Evolutionary conservation across 2,329 filamentous ascomycete species (phyloP), one percentile per base, ranked within the genome.

Genomic region (Ambrosiella xylebori): DNA sequence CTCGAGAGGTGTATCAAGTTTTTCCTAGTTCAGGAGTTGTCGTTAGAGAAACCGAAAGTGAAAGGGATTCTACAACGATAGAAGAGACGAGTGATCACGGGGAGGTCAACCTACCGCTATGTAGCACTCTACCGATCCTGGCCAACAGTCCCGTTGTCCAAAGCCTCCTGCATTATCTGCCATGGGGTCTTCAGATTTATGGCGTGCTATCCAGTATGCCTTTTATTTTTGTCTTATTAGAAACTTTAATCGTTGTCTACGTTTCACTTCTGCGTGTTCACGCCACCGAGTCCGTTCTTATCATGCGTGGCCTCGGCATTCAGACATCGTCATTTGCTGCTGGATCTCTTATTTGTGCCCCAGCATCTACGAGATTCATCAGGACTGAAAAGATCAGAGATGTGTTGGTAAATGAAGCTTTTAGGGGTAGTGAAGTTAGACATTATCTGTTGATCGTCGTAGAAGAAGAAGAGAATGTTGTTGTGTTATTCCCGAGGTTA

Each of bases 351-450:
- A 88, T 87, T 65, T 74, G 90, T 40, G 68, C 69, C 2, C 60
- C 57, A n/a, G 64, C 65, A 11, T 69, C 71, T 57, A 77, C 77
- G 65, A 70, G 78, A 58, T 78, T 83, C 69, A 97, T 98, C 60
- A 91, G 93, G 0, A 95, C 91, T 0, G 86, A 85, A 50, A 84
- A 88, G 70, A 94, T 98, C 59, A 87, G 87, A 67, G 93, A 98
- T 68, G 84, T 98, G 59, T 81, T 96, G 57, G 86, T 98, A 55
- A 89, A 96, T 68, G 93, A 98, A 73, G 93, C 90, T 2, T 97
- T 97, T 70, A 81, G 81, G 59, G 90, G 90, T 0, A 95, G 96
- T 66, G 88, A 90, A 71, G 89, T 97, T 40, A 75, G 84, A 45
- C 95, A 91, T 66, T 96, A 95, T 66, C 73, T 98, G 7, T 81